These are phyloP conservation scores for Tetrahymena thermophila DNA, from an alignment of 73 alveolate genomes.

Conservation along the genomic window DNA sequence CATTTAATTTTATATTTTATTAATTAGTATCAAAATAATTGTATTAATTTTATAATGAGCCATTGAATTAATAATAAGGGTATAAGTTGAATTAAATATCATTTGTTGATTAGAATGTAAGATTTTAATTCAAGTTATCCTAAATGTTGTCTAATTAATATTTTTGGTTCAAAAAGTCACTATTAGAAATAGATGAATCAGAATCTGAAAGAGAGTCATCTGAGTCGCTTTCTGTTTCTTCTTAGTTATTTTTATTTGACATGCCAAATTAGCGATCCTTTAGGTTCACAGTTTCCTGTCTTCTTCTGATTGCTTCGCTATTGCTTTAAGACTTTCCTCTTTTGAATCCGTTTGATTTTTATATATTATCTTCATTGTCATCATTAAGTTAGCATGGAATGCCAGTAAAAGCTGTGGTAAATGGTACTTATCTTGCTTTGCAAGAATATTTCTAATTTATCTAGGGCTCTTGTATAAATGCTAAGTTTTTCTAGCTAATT, in stretches of 20 bases:
- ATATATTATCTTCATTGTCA: not conserved
- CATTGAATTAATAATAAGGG: not conserved
- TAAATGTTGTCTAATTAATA: not conserved
- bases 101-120: not conserved
- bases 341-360: no score
- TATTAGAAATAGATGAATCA: not conserved
- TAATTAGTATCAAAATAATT: no score
- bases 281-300: not conserved
- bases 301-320: not conserved
- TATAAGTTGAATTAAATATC: not conserved
- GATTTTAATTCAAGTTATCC: not conserved
- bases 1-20: not conserved
- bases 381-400: not conserved
- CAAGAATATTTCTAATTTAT: not conserved
- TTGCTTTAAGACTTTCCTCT: not conserved
- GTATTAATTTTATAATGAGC: not conserved
- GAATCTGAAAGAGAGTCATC: not conserved
- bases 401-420: not conserved
- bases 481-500: not conserved
- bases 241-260: no score
- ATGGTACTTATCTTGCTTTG: not conserved
- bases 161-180: not conserved
- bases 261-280: not conserved
- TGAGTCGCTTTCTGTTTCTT: not conserved
- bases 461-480: not conserved